Evolutionary conservation across 345 rosid genomes (phyloP), one percentile per base, ranked within the genome.

Genomic region (Lumnitzera littorea): DNA sequence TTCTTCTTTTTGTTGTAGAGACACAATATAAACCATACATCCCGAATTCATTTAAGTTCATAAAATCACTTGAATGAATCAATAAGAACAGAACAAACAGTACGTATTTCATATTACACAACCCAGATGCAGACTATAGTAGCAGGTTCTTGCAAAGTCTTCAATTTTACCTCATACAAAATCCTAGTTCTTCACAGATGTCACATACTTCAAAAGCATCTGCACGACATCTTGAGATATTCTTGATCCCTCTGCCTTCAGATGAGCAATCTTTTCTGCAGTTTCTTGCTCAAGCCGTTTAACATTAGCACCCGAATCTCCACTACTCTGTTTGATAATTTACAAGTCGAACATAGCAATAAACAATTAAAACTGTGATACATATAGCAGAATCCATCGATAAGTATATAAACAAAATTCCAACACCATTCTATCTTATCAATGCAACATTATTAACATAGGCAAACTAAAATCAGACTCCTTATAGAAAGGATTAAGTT

Each of bases 221-320:
- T 78, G 76, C 48, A 84, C 84, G 13, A 81, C 85, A 62, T 83
- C 88, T 31, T 57, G 58, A 4, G 87, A 81, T 25, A 88, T 84
- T 67, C 83, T 78, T 4, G 84, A 29, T 51, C 77, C 84, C 66
- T 91, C 76, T 2, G 63, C 75, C 74, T 82, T 82, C 76, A 82
- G 72, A 57, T 85, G 84, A 43, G 67, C 66, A 64, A 88, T 91
- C 81, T 85, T 91, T 10, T 71, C 67, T 15, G 72, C 79, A 5
- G 97, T 90, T 74, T 91, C 96, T 51, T 66, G 60, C 77, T 88
- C 97, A 10, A 88, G 91, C 73, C 95, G 79, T 83, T 81, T 88
- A 72, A 88, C 95, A 61, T 82, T 91, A 51, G 89, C 88, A 52
- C 98, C 95, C 0, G 98, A 91, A 70, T 88, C 91, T 46, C 95